Base-by-base conservation (phyloP, 2,329 filamentous ascomycete genomes). In the Dactylellina cionopaga region DNA sequence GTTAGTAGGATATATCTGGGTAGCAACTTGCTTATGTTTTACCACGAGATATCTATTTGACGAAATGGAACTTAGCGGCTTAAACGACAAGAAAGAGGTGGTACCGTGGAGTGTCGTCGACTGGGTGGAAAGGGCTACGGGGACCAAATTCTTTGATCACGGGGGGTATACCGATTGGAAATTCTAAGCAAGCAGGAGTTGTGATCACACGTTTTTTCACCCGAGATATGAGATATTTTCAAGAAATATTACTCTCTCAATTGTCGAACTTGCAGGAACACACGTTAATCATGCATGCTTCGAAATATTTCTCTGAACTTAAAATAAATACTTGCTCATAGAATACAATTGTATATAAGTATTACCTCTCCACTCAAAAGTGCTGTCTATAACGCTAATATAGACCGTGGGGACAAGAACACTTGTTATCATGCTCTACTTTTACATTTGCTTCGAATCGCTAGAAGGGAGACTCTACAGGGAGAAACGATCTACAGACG, bases 351-450 rank as follows among this genome's bases (percentile, higher is more conserved):
- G n/a, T n/a, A n/a, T n/a, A n/a, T n/a, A n/a, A n/a, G n/a, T n/a
- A n/a, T n/a, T n/a, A n/a, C n/a, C n/a, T n/a, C n/a, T n/a, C n/a
- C n/a, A n/a, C n/a, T n/a, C n/a, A n/a, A n/a, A n/a, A n/a, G n/a
- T n/a, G n/a, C n/a, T n/a, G n/a, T n/a, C n/a, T n/a, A n/a, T n/a
- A n/a, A n/a, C n/a, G n/a, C n/a, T n/a, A n/a, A n/a, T n/a, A n/a
- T n/a, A n/a, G n/a, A n/a, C n/a, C n/a, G n/a, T n/a, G n/a, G n/a
- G 10, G 7, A 10, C 19, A 27, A 41, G 33, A 35, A 11, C 51
- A 55, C 51, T 41, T 55, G 35, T 41, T 55, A 55, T 55, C 51
- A 11, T 41, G 33, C 22, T 55, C 33, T 41, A 39, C 19, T 41
- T 41, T 13, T 29, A 27, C 35, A 19, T 29, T 31, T 3, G 11